Evolutionary conservation across 331 rosid species (phyloP).

Genomic region (Pyracantha coccinea): DNA sequence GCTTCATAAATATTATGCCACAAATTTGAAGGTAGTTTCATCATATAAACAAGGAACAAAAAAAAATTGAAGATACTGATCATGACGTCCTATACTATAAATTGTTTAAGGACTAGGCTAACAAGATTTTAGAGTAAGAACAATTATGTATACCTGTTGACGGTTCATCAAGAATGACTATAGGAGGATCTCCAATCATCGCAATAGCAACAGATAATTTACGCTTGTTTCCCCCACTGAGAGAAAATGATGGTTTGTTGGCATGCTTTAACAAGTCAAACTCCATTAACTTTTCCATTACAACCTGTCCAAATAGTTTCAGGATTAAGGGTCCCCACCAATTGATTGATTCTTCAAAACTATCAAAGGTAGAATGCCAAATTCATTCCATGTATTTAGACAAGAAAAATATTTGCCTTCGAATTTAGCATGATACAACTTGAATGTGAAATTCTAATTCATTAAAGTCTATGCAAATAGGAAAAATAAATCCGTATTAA

Average conservation of each 20-base stretch:
- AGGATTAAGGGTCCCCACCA: conserved; percentile 10
- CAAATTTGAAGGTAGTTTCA: neutral
- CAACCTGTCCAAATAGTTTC: conserved; percentile 61
- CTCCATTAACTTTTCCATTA: conserved; percentile 72
- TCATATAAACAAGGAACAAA: neutral
- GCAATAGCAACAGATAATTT: conserved; percentile 94
- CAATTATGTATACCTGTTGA: conserved; percentile 60
- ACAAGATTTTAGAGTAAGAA: neutral
- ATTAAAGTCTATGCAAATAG: neutral
- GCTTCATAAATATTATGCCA: neutral
- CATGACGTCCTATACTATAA: neutral
- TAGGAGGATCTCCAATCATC: conserved; percentile 96
- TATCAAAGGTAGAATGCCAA: neutral
- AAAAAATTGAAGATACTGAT: neutral
- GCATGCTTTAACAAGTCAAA: conserved; percentile 90
- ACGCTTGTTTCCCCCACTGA: conserved; percentile 95
- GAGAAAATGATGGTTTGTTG: conserved; percentile 72
- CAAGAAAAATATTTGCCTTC: neutral
- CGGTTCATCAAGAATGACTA: conserved; percentile 95
- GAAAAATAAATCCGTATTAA: neutral
- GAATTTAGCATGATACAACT: neutral
- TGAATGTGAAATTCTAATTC: neutral
- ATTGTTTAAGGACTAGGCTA: neutral
- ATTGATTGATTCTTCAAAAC: neutral
- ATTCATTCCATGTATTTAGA: neutral